Evolutionary conservation across 169 alveolate genomes (phyloP).

Genomic region (Plasmodium blacklocki): DNA sequence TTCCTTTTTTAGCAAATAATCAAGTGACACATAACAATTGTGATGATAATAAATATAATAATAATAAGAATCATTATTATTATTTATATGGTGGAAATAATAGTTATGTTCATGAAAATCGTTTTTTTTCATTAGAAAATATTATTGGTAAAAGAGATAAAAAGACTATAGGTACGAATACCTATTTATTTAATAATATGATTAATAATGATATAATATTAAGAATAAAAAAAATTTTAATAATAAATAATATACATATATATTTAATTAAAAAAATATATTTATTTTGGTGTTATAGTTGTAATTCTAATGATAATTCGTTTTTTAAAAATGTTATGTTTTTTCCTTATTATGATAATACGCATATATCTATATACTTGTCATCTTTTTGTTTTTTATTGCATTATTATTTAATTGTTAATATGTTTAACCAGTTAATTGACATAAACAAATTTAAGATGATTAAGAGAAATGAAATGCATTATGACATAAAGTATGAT

Average conservation of each 20-base stretch:
- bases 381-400: constrained; percentile 49
- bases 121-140: constrained; percentile 17
- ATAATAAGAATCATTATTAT: not conserved
- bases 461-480: no score
- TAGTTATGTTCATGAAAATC: not conserved
- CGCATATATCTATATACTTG: constrained; percentile 27
- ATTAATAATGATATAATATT: constrained; percentile 20
- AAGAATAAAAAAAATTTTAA: constrained; percentile 30
- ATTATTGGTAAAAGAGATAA: constrained; percentile 14
- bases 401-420: constrained; percentile 35
- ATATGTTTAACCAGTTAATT: constrained; percentile 39
- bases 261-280: constrained; percentile 48
- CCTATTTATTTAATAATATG: not conserved
- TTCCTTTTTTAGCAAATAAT: no score
- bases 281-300: constrained; percentile 30
- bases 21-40: not conserved
- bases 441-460: constrained; percentile 13
- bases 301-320: constrained; percentile 18
- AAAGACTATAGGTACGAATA: not conserved
- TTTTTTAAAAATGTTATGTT: constrained; percentile 27
- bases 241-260: constrained; percentile 47
- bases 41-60: not conserved
- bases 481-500: no score
- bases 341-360: constrained; percentile 68
- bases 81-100: not conserved